These are phyloP conservation scores for Ophiostoma australiae DNA, from an alignment of 2,329 filamentous ascomycete genomes.

Conservation along the genomic window DNA sequence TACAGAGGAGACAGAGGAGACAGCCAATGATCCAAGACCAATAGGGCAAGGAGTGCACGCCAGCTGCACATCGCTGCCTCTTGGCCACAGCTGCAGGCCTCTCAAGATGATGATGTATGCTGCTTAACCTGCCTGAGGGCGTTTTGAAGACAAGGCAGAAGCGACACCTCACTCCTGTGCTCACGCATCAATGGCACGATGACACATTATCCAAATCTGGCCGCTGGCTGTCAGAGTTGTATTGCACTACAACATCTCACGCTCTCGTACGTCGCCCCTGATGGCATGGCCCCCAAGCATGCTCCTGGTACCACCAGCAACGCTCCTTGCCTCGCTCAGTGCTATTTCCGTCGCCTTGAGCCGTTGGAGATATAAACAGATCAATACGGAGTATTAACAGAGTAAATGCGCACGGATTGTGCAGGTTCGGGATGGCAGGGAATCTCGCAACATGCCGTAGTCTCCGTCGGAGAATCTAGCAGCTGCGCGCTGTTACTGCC, in stretches of 20 bases:
- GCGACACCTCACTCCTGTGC: neutral
- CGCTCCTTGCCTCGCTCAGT: neutral
- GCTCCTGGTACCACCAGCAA: neutral
- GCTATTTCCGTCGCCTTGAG: neutral
- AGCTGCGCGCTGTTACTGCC: neutral
- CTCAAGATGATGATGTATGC: neutral
- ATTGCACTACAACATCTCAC: neutral
- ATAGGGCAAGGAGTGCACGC: neutral
- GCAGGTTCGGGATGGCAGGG: neutral
- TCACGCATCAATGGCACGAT: neutral
- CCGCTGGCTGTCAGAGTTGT: neutral
- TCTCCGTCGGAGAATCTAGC: neutral
- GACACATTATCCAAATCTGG: neutral
- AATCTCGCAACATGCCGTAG: neutral
- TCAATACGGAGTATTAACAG: neutral
- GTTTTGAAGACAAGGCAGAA: neutral
- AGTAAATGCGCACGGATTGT: neutral
- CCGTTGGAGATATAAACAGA: neutral
- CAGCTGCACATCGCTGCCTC: neutral
- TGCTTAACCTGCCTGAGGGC: too few relatives aligned
- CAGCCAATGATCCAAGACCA: neutral
- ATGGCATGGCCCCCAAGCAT: neutral
- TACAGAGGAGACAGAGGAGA: neutral
- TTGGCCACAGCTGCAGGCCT: neutral
- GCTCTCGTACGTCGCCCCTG: conserved; percentile 6